A percentile compares a stretch with the other conserved stretches of the same genome.
These are phyloP conservation scores for Fusarium staphyleae DNA, from an alignment of 2,329 filamentous ascomycete genomes.

Conservation along the genomic window DNA sequence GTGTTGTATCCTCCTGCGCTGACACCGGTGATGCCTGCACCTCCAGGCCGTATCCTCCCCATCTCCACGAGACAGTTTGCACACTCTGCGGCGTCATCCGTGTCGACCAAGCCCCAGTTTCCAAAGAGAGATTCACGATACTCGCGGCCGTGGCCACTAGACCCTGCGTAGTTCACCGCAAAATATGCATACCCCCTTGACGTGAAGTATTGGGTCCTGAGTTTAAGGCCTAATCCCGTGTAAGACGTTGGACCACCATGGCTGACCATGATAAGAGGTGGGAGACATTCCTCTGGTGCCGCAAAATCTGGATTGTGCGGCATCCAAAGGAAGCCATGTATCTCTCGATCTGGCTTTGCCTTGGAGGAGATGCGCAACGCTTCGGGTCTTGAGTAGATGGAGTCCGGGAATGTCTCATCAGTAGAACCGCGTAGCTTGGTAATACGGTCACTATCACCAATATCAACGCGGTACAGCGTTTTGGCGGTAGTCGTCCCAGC, in stretches of 20 bases:
- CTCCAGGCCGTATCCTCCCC: conserved; percentile 46
- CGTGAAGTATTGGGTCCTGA: conserved; percentile 60
- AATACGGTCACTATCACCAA: conserved; percentile 35
- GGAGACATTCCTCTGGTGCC: conserved; percentile 48
- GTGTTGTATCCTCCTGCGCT: conserved; percentile 63
- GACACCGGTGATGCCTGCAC: conserved; percentile 57
- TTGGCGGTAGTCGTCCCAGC: conserved; percentile 43
- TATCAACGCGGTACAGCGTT: conserved; percentile 48
- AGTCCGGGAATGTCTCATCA: conserved; percentile 40
- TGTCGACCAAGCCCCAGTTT: conserved; percentile 59
- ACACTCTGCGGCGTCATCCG: conserved; percentile 57
- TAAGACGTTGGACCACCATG: conserved; percentile 61
- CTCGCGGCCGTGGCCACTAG: conserved; percentile 56
- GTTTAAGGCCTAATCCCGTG: conserved; percentile 51
- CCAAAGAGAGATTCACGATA: conserved; percentile 59
- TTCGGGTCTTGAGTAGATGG: conserved; percentile 50
- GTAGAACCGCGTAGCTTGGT: conserved; percentile 47
- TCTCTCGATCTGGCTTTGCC: conserved; percentile 39
- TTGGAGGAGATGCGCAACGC: conserved; percentile 44
- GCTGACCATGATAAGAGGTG: conserved; percentile 57
- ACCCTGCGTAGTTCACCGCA: conserved; percentile 60
- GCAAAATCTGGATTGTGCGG: conserved; percentile 56
- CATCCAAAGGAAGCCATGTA: conserved; percentile 57
- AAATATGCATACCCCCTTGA: conserved; percentile 61
- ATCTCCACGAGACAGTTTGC: conserved; percentile 51